Evolutionary conservation across 768 basidiomycete genomes (phyloP).

Genomic region (Coprinellus aureogranulatus): DNA sequence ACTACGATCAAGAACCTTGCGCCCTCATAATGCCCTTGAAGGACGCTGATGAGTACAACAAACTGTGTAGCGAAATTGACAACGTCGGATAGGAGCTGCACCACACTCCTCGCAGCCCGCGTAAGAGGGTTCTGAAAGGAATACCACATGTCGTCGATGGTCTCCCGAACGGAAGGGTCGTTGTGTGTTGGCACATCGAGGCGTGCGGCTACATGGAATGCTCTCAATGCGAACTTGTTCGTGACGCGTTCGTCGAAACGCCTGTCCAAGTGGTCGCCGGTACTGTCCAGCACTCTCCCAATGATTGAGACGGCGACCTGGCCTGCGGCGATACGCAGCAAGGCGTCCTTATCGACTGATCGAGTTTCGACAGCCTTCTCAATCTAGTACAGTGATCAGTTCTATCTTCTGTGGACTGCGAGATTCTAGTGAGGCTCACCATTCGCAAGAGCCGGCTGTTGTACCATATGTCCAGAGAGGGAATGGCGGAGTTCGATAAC

Average conservation of each 20-base stretch:
- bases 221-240: slow-evolving; percentile 58
- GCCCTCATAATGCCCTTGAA: background rate
- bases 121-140: no score
- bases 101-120: slow-evolving; percentile 41
- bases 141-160: no score
- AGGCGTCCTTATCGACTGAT: slow-evolving; percentile 52
- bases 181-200: slow-evolving; percentile 76
- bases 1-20: background rate
- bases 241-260: slow-evolving; percentile 61
- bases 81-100: slow-evolving; percentile 40
- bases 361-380: slow-evolving; percentile 65
- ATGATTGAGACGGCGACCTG: slow-evolving; percentile 51
- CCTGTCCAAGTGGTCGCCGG: slow-evolving; percentile 34
- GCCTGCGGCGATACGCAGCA: slow-evolving; percentile 54
- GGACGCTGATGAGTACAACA: background rate
- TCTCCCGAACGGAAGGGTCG: slow-evolving; percentile 28
- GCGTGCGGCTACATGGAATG: slow-evolving; percentile 65
- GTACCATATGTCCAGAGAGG: slow-evolving; percentile 68
- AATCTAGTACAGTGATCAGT: slow-evolving; percentile 37
- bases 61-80: background rate
- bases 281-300: slow-evolving; percentile 43
- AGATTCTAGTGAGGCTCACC: slow-evolving; percentile 34
- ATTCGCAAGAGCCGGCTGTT: slow-evolving; percentile 64
- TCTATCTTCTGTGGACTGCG: slow-evolving; percentile 6
- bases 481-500: slow-evolving; percentile 47